Evolutionary conservation across 345 rosid species (phyloP), one percentile per base, ranked within the genome.

Genomic region (Hibiscus mutabilis): DNA sequence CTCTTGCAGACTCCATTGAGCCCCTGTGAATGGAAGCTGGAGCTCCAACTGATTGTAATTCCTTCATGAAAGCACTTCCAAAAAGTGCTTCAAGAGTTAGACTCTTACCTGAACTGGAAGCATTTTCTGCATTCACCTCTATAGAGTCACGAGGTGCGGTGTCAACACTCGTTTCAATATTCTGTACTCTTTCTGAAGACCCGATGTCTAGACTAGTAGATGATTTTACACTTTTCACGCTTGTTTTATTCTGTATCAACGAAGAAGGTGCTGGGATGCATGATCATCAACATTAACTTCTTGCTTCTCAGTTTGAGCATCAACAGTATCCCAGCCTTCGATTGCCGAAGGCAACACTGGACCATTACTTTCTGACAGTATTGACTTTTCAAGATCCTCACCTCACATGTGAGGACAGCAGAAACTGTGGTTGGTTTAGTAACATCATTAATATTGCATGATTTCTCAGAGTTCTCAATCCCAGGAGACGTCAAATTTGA

Each of bases 341-440:
- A 57, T 70, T 70, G 79, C 74, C 64, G 79, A 80, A 12, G 59
- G 81, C 81, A 76, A 71, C 62, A 79, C 75, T 18, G 82, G 77
- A 77, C 78, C 72, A 70, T 72, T 72, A 44, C 82, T 81, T 87
- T 82, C 96, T 44, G 94, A 90, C 73, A 95, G 75, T 77, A 95
- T 89, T 67, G 99, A 86, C 77, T 88, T 96, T 81, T 95, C 99
- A 73, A 95, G 98, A 82, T 95, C 99, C 84, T 90, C 99, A 75
- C 99, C 84, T 90, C 99, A 75, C 99, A 95, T 67, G 99, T 95
- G 78, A 95, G 96, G 73, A 92, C 90, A 76, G 96, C 79, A 35
- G 87, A 81, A 78, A 72, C 84, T 65, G 75, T 76, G 60, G 82
- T 80, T 78, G 78, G 72, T 57, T 86, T 80, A 52, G 44, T 73